Conservation (phyloP, 2,329 filamentous ascomycete species). For the Coniochaeta ligniaria region DNA sequence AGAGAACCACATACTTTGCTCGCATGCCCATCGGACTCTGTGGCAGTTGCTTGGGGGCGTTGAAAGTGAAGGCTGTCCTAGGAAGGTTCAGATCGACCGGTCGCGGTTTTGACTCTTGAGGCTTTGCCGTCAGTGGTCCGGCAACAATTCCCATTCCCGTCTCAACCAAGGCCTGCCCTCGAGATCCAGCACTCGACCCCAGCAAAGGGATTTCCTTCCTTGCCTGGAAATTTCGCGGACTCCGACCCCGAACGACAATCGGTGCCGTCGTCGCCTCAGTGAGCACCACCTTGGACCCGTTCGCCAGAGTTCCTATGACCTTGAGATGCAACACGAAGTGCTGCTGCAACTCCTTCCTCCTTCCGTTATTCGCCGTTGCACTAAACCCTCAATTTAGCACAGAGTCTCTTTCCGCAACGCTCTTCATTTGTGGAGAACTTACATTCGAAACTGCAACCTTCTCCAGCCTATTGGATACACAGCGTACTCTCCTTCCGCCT, state of each 20-base stretch:
- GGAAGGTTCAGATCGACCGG: conserved; percentile 48
- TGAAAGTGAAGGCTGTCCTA: conserved; percentile 51
- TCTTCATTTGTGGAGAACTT: conserved; percentile 20
- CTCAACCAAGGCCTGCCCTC: conserved; percentile 68
- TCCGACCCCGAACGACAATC: conserved; percentile 88
- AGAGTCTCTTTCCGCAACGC: not conserved
- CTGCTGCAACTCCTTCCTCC: conserved; percentile 90
- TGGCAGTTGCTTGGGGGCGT: conserved; percentile 44
- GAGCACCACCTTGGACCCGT: conserved; percentile 73
- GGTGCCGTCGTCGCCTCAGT: conserved; percentile 82
- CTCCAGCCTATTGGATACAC: conserved; percentile 94
- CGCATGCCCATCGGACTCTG: conserved; percentile 47
- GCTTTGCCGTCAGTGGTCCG: conserved; percentile 46
- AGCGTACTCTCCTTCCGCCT: conserved; percentile 70
- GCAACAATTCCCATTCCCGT: conserved; percentile 54
- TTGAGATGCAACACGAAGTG: conserved; percentile 90
- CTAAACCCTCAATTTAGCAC: conserved; percentile 32
- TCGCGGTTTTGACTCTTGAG: conserved; percentile 44
- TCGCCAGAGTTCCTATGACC: conserved; percentile 74
- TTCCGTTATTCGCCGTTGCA: conserved; percentile 92
- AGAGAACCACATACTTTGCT: conserved; percentile 45
- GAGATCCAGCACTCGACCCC: conserved; percentile 66
- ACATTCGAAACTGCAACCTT: conserved; percentile 82
- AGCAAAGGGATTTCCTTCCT: conserved; percentile 87
- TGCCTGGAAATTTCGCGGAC: conserved; percentile 89